Conservation (phyloP, 2,329 filamentous ascomycete species). For the Alternaria consortialis region DNA sequence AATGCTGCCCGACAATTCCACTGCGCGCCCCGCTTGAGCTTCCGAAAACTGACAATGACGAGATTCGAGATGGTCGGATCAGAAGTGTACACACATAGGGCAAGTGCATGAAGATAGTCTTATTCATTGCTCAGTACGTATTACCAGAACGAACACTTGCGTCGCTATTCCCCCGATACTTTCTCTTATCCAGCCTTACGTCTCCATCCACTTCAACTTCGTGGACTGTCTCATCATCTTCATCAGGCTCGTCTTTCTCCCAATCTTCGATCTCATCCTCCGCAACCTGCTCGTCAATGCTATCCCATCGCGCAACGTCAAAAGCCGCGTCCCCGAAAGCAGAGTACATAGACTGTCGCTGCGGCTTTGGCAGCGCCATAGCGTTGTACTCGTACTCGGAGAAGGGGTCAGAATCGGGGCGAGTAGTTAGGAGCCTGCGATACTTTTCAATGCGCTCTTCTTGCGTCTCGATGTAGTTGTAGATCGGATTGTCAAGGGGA, state of each 20-base stretch:
- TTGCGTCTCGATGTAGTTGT: slow-evolving; percentile 1
- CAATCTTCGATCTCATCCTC: slow-evolving; percentile 9
- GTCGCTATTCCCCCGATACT: neutral
- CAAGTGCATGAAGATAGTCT: neutral
- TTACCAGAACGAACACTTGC: neutral
- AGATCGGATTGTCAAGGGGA: slow-evolving; percentile 17
- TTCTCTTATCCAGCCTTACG: neutral
- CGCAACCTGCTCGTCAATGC: slow-evolving; percentile 9
- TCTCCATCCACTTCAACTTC: neutral
- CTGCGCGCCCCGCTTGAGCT: neutral
- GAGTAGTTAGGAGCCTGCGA: neutral
- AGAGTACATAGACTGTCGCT: slow-evolving; percentile 17
- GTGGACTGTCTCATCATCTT: neutral
- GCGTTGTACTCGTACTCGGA: slow-evolving; percentile 1
- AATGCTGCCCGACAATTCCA: neutral
- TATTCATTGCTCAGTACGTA: neutral
- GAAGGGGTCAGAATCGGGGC: neutral
- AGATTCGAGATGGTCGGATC: neutral
- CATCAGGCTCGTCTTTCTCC: neutral
- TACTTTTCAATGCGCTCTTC: slow-evolving; percentile 14
- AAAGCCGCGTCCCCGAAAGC: slow-evolving; percentile 8
- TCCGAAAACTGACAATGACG: neutral
- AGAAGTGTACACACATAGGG: neutral
- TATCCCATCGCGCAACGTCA: slow-evolving; percentile 11
- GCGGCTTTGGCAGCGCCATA: slow-evolving; percentile 11